Base-by-base conservation (phyloP, 441 rosid genomes). In the Mallotus japonicus region DNA sequence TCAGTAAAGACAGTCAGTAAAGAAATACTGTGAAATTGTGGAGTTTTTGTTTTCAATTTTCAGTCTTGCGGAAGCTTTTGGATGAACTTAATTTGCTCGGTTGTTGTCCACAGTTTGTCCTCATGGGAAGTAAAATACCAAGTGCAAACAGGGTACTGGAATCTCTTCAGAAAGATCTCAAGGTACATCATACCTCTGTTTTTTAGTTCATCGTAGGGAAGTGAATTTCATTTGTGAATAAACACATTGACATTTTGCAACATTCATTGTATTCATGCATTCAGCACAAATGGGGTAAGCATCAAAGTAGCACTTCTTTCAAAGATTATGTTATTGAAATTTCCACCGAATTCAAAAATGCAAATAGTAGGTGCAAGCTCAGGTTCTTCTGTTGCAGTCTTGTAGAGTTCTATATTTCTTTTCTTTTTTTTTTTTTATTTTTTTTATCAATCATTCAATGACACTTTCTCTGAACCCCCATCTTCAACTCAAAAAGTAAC, bases 31-130 rank as follows among this genome's bases (percentile, higher is more conserved):
- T 71, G 51, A 40, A 70, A 24, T 32, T 73, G 57, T 19, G 10
- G 19, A 72, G 37, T 69, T 68, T 15, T 56, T 28, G 5, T 47
- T 70, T 64, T 73, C 14, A 15, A 5, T 65, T 74, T 49, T 72
- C 13, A 16, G 17, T 66, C 58, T 66, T 60, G 6, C 22, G 40
- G 50, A 34, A 66, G 57, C 67, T 73, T 73, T 75, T 60, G 40
- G 17, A 54, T 47, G 55, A 65, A 34, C 22, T 49, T 71, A 24
- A 67, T 76, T 69, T 67, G 28, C 46, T 4, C 7, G 57, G 7
- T 74, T 60, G 42, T 70, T 72, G 72, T 54, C 20, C 51, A 54
- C 88, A 90, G 92, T 86, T 87, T 62, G 70, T 90, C 78, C 83
- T 90, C 80, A 76, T 83, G 87, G 85, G 81, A 68, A 80, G 69